Base-by-base conservation (phyloP, 1,284 basidiomycete species). In the Leccinum pachyderme region DNA sequence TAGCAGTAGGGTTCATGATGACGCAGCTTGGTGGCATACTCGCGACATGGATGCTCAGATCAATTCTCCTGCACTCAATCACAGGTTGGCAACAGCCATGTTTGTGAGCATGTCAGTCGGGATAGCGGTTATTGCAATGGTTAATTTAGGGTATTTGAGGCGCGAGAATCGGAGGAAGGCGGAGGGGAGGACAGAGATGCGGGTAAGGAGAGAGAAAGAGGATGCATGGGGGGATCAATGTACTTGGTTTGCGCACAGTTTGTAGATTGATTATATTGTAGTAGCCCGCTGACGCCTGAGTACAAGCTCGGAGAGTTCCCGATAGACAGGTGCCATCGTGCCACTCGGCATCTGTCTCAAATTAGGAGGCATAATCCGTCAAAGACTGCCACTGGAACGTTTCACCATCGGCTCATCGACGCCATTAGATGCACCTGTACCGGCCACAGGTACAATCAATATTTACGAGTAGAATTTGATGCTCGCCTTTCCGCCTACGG, bases 31-130 rank as follows among this genome's bases (percentile, higher is more conserved):
- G 83, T 12, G 84, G 81, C 7, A 84, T 86, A 54, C 73, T 83
- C 7, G 76, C 79, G 1, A 81, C 78, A 2, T 82, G 81, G 81
- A 72, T 83, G 11, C 73, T 81, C 58, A 75, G 76, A 2, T 70
- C 73, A 2, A 61, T 77, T 75, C 74, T n/a, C 70, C 75, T 2
- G 66, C 75, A 1, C 79, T 80, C 1, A 58, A 69, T 22, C 81
- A 78, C 60, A 68, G 62, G n/a, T 70, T 65, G 37, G 76, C 73
- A 4, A 77, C 74, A 4, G 61, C 73, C 44, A 69, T 69, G 18
- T 67, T 76, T 15, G 60, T 78, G 4, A 58, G 68, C 8, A 73
- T 76, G 60, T 73, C 73, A 0, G 53, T 73, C 7, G 45, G 67
- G 25, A 75, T 76, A 68, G 57, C 58, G 0, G 47, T 72, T 24